Conservation (phyloP, 2,329 filamentous ascomycete genomes). For the Penicillium crustosum region DNA sequence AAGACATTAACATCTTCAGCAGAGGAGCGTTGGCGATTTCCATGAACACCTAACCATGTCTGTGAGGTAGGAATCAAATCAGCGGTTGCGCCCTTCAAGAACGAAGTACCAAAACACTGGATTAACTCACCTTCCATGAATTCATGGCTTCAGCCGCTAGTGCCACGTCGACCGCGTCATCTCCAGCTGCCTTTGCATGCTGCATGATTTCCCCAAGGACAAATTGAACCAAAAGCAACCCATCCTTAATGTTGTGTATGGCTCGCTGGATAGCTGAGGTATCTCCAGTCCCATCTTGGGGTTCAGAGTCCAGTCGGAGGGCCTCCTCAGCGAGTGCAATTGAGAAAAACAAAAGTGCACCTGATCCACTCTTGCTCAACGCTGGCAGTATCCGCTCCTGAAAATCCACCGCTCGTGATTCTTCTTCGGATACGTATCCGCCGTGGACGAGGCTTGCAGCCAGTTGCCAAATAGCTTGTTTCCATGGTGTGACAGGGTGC, state of each 20-base stretch:
- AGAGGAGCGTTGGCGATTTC: conserved; percentile 17
- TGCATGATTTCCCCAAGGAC: conserved; percentile 14
- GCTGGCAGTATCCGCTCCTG: conserved; percentile 36
- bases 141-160: conserved; percentile 37
- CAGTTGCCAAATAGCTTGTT: conserved; percentile 36
- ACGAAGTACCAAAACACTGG: no score
- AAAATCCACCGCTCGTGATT: conserved; percentile 33
- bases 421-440: conserved; percentile 37
- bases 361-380: conserved; percentile 37
- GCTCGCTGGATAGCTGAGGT: conserved; percentile 18
- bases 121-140: conserved; percentile 37
- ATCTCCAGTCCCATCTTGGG: conserved; percentile 14
- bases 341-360: conserved; percentile 41
- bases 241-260: conserved; percentile 37
- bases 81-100: not conserved
- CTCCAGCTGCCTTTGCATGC: conserved; percentile 29
- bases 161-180: conserved; percentile 21
- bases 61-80: conserved; percentile 13
- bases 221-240: conserved; percentile 38
- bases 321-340: conserved; percentile 44
- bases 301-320: conserved; percentile 20
- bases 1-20: conserved; percentile 20
- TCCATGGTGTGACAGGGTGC: conserved; percentile 42
- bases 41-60: conserved; percentile 39
- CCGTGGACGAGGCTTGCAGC: conserved; percentile 42